Evolutionary conservation across 2,329 filamentous ascomycete species (phyloP), one percentile per base, ranked within the genome.

Genomic region (Periconia digitata): DNA sequence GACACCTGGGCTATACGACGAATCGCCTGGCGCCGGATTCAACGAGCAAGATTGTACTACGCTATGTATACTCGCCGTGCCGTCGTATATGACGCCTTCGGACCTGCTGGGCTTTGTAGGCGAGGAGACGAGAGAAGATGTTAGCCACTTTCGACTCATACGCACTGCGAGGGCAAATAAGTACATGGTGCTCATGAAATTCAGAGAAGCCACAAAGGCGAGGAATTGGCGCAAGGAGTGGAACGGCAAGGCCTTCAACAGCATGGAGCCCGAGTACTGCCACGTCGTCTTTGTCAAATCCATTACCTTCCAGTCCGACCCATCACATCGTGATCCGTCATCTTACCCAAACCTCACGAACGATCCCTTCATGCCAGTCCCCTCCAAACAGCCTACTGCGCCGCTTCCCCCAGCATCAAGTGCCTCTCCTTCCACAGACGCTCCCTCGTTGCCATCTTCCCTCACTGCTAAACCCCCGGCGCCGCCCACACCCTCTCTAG

Each of bases 161-260:
- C 86, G 91, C 78, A 97, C 94, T 1, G 88, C 87, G 45, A 82
- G 86, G 54, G 86, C 90, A 70, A 96, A 95, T 71, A 84, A 92
- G 53, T 97, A 97, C 74, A 88, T 99, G 79, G 92, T 95, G 21
- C 78, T 99, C 52, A 88, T 99, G 82, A 96, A 96, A 74, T 96
- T 97, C 67, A 82, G 90, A 40, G 85, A 87, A 55, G 82, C 82
- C 23, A 83, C 81, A 62, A 84, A 83, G 53, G 94, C 94, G 13
- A 84, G 80, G 60, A 81, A 85, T 43, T 99, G 92, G 87, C 86
- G 89, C 63, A 84, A 80, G 52, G 86, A 90, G 59, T 96, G 92
- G 80, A 94, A 97, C 70, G 94, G 94, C 16, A 94, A 89, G 68
- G 82, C 92, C 0, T 97, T 97, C 67, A 96, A 95, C 64, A 87